phyloP scores from a whole-genome alignment of 176 grass and related monocot genomes.

The Pharus latifolius region DNA sequence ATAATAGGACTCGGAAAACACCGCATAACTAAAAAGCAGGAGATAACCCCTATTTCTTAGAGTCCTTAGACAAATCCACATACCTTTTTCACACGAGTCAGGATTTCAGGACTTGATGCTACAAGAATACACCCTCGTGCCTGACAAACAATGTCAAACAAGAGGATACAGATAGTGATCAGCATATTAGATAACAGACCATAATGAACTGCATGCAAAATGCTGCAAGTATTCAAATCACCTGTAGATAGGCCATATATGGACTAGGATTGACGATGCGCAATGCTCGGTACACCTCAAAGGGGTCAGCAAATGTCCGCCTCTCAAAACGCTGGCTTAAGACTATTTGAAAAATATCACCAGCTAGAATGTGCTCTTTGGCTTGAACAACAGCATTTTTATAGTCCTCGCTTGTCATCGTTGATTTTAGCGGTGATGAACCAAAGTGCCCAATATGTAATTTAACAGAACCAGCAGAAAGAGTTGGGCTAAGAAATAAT shows the following conservation, averaged over 20 bases:
- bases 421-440: constrained; percentile 51
- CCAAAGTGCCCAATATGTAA: constrained; percentile 53
- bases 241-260: constrained; percentile 91
- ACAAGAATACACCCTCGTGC: constrained; percentile 60
- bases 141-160: constrained; percentile 20
- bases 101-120: constrained; percentile 91
- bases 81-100: constrained; percentile 79
- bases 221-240: constrained; percentile 9
- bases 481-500: constrained; percentile 45
- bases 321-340: constrained; percentile 87
- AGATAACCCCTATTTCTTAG: not conserved
- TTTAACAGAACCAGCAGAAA: constrained; percentile 61
- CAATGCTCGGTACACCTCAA: constrained; percentile 87
- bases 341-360: constrained; percentile 93
- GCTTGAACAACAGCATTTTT: constrained; percentile 58
- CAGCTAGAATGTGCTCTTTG: constrained; percentile 74
- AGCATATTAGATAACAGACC: not conserved
- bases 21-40: not conserved
- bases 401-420: constrained; percentile 64
- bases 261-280: constrained; percentile 90
- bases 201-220: not conserved
- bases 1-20: not conserved
- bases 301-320: constrained; percentile 68
- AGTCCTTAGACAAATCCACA: too few species aligned
- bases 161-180: not conserved